A percentile compares a stretch with the other conserved stretches of the same genome.
Evolutionary conservation across 116 monocot genomes (phyloP).

Genomic region (Thalassia testudinum): DNA sequence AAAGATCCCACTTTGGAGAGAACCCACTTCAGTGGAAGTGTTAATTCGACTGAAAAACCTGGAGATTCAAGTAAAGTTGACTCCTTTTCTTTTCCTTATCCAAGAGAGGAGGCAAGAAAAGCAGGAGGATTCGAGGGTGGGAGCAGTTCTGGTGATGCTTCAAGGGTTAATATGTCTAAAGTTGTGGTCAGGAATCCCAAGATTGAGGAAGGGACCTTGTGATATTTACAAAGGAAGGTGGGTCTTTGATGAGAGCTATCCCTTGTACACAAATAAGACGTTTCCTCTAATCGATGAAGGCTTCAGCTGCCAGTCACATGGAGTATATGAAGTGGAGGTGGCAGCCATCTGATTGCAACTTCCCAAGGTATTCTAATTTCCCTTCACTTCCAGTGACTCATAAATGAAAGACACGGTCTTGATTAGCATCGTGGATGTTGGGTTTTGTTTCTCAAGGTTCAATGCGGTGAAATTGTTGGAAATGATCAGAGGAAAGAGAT

Average conservation of each 20-base stretch:
- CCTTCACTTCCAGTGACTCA: background rate
- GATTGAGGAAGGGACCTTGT: too few relatives aligned
- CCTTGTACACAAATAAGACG: slow-evolving; percentile 72
- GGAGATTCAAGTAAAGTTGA: too few relatives aligned
- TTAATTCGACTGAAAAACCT: too few relatives aligned
- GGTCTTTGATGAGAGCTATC: slow-evolving; percentile 81
- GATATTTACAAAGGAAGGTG: slow-evolving; percentile 70
- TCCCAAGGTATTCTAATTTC: slow-evolving; percentile 64
- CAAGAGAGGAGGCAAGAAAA: too few relatives aligned
- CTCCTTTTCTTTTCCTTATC: too few relatives aligned
- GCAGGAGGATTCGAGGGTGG: too few relatives aligned
- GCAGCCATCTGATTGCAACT: slow-evolving; percentile 61
- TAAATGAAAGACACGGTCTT: background rate
- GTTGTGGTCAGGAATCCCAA: too few relatives aligned
- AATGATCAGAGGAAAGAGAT: slow-evolving; percentile 65
- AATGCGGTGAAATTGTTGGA: slow-evolving; percentile 60
- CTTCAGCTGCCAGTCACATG: slow-evolving; percentile 52
- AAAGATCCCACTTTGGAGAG: too few relatives aligned
- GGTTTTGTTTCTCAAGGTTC: slow-evolving; percentile 35
- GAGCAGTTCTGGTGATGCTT: too few relatives aligned
- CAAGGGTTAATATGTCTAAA: too few relatives aligned
- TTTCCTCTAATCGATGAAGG: slow-evolving; percentile 85
- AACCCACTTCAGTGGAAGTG: too few relatives aligned
- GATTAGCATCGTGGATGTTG: background rate
- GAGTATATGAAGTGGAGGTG: slow-evolving; percentile 82